Conservation (phyloP, 768 basidiomycete genomes). For the Boletus vermiculosoides region DNA sequence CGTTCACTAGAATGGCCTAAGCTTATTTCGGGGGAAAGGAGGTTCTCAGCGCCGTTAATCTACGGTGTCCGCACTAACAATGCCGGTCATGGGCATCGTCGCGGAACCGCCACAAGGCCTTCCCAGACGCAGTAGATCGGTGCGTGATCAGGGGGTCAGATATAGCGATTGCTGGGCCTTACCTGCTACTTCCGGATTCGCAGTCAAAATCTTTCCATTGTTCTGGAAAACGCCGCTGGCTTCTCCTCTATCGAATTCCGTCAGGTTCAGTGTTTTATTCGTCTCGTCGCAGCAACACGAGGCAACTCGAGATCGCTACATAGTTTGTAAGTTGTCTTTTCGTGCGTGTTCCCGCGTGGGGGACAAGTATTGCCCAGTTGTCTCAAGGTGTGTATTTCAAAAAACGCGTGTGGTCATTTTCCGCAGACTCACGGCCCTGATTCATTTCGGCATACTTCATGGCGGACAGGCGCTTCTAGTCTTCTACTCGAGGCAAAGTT, state of each 20-base stretch:
- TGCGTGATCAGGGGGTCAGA: conserved; percentile 22
- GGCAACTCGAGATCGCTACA: conserved; percentile 3
- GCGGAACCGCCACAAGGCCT: conserved; percentile 30
- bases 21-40: conserved; percentile 11
- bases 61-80: conserved; percentile 21
- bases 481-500: conserved; percentile 15
- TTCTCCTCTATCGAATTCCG: conserved; percentile 12
- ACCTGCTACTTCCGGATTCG: conserved; percentile 29
- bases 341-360: neutral
- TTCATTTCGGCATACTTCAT: conserved; percentile 30
- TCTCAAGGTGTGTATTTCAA: conserved; percentile 1
- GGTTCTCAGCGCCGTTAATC: conserved; percentile 20
- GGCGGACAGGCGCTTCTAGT: conserved; percentile 11
- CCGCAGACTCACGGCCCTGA: conserved; percentile 22
- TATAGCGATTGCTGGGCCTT: conserved; percentile 25
- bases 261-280: neutral
- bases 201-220: conserved; percentile 22
- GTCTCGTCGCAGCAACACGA: neutral
- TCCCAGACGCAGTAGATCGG: conserved; percentile 29
- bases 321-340: neutral
- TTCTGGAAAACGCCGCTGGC: conserved; percentile 26
- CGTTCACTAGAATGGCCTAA: conserved; percentile 1
- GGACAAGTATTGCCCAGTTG: neutral
- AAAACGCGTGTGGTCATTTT: conserved; percentile 1
- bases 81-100: conserved; percentile 22